Evolutionary conservation across 257 asterid species (phyloP), one percentile per base, ranked within the genome.

Genomic region (Mentha longifolia): DNA sequence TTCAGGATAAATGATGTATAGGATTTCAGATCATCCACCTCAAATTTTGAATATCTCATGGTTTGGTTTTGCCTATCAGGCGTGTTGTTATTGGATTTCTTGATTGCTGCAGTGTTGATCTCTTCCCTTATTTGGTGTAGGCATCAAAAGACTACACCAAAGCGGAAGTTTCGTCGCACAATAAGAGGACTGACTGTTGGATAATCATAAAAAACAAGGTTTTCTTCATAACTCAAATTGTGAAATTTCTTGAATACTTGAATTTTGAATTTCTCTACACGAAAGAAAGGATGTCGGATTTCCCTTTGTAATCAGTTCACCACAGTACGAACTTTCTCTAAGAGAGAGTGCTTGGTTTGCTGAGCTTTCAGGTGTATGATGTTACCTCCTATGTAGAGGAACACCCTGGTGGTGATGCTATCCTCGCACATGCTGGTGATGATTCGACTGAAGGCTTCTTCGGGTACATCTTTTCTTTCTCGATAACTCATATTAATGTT

Each of bases 351-450:
- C 51, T 37, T 31, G 9, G 5, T 61, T 72, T 45, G 7, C 66
- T 15, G 52, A 47, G 39, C 42, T 70, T 73, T 7, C 75, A 95
- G 99, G 98, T 95, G 39, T 95, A 85, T 43, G 99, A 95, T 83
- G 96, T 95, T 70, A 88, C 98, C 39, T 78, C 97, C 16, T 95
- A 89, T 39, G 96, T 95, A 9, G 99, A 95, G 82, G 98, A 89
- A 74, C 99, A 95, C 75, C 99, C 99, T 5, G 99, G 99, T 50
- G 99, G 99, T 52, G 97, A 95, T 79, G 98, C 96, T 72, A 95
- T 95, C 77, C 83, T 95, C 47, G 80, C 68, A 6, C 96, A 95
- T 79, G 98, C 97, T 39, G 98, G 99, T 70, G 94, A 86, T 69
- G 99, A 95, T 78, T 88, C 99, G 22, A 95, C 98, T 14, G 84